A percentile compares a stretch with the other conserved stretches of the same genome.
Conservation (phyloP, 2,329 filamentous ascomycete genomes). For the Fusarium vanettenii region DNA sequence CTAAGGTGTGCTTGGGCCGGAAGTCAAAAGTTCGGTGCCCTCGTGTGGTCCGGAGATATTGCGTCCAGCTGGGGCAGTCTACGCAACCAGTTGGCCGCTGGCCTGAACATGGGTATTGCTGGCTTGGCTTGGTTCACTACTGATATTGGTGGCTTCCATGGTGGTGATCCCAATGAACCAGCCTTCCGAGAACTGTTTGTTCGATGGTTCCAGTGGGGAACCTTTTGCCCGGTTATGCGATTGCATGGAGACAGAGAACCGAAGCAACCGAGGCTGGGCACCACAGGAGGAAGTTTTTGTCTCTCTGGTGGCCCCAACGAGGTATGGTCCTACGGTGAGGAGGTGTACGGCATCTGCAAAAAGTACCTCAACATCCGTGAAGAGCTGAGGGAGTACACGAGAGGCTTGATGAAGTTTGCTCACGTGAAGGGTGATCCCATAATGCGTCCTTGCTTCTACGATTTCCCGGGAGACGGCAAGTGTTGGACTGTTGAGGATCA, state of each 20-base stretch:
- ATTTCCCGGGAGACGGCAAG: slow-evolving; percentile 66
- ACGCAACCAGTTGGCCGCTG: slow-evolving; percentile 70
- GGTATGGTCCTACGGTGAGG: slow-evolving; percentile 73
- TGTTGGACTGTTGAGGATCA: slow-evolving; percentile 69
- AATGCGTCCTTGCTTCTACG: slow-evolving; percentile 72
- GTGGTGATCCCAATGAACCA: slow-evolving; percentile 66
- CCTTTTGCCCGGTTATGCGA: slow-evolving; percentile 75
- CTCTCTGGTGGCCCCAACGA: slow-evolving; percentile 68
- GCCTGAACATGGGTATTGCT: slow-evolving; percentile 73
- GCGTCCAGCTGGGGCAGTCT: slow-evolving; percentile 71
- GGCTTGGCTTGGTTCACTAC: slow-evolving; percentile 78
- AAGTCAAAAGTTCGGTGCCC: slow-evolving; percentile 71
- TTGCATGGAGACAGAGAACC: slow-evolving; percentile 75
- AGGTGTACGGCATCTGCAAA: slow-evolving; percentile 69
- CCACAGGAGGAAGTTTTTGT: slow-evolving; percentile 54
- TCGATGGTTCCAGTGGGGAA: slow-evolving; percentile 77
- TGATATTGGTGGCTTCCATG: slow-evolving; percentile 77
- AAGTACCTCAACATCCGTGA: slow-evolving; percentile 70
- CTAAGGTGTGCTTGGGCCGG: slow-evolving; percentile 62
- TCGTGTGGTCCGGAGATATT: slow-evolving; percentile 77
- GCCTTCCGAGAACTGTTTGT: slow-evolving; percentile 72
- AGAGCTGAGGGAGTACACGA: slow-evolving; percentile 66
- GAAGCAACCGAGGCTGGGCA: slow-evolving; percentile 50
- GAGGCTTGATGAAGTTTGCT: slow-evolving; percentile 68
- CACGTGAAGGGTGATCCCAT: slow-evolving; percentile 70